Evolutionary conservation across 345 rosid genomes (phyloP), one percentile per base, ranked within the genome.

Genomic region (Aurinia saxatilis): DNA sequence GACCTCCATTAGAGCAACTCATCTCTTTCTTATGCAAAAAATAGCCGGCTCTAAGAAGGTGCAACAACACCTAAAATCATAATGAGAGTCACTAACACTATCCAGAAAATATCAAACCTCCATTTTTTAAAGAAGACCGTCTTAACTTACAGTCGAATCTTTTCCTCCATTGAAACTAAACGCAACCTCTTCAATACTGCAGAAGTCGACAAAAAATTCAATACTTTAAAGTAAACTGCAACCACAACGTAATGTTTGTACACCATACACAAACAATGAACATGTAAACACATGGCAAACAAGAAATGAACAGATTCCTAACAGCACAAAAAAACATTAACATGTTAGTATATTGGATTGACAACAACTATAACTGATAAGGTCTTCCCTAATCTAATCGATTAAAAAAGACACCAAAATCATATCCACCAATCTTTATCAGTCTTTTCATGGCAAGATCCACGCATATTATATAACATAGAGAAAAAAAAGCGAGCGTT

Each of bases 141-240:
- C 50, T 35, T 27, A 68, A 78, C 96, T 80, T 78, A 93, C 99
- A 56, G 90, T 93, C 19, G 97, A 90, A 76, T 93, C 99, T 68
- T 93, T 93, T 64, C 99, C 99, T 66, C 99, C 99, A 71, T 93
- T 93, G 74, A 93, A 93, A 74, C 99, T 93, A 78, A 93, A 90
- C 29, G 99, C 90, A 44, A 90, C 87, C 87, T 93, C 99, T 77
- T 90, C 97, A 50, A 71, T 76, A 47, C 99, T 93, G 83, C 70
- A 66, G 2, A 66, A 59, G 17, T 57, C 19, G 3, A 65, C 27
- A 68, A 50, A 59, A 59, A 45, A n/a, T n/a, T 74, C 62, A 70
- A 53, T 25, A 39, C 36, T n/a, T n/a, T n/a, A n/a, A n/a, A 47
- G 56, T 66, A 30, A 65, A 44, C 40, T 7, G 29, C 45, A 47